Evolutionary conservation across 805 yeast genomes (phyloP).

Genomic region (Candida mattraensis): DNA sequence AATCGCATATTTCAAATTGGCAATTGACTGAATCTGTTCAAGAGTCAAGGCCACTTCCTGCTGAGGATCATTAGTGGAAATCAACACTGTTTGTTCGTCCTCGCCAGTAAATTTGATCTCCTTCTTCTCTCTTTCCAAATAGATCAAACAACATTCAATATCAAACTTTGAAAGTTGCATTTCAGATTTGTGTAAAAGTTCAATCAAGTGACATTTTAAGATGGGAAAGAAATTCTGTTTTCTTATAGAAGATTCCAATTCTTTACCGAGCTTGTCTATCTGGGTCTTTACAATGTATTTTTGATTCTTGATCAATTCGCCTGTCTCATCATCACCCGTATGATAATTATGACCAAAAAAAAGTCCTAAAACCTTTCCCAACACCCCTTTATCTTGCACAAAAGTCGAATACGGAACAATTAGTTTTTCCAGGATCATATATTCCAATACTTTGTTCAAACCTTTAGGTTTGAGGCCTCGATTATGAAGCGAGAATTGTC

Average conservation of each 20-base stretch:
- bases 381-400: constrained; percentile 10
- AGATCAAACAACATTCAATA: constrained; percentile 22
- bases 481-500: constrained; percentile 14
- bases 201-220: constrained; percentile 13
- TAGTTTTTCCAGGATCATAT: constrained; percentile 22
- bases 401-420: constrained; percentile 25
- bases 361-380: constrained; percentile 13
- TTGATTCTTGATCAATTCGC: constrained; percentile 19
- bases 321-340: constrained; percentile 16
- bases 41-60: constrained; percentile 11
- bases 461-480: constrained; percentile 25
- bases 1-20: constrained; percentile 30
- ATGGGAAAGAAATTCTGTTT: constrained; percentile 15
- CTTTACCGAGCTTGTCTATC: constrained; percentile 13
- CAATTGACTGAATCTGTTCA: constrained; percentile 24
- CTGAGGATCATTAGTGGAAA: background rate
- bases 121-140: constrained; percentile 21
- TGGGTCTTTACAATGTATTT: constrained; percentile 20
- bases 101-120: constrained; percentile 3
- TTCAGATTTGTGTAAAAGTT: constrained; percentile 1
- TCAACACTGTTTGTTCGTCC: constrained; percentile 1
- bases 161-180: constrained; percentile 18
- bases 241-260: constrained; percentile 7
- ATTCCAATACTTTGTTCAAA: constrained; percentile 25
- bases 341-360: constrained; percentile 9